These are phyloP conservation scores for Knoxia roxburghii DNA, from an alignment of 257 asterid species.

Conservation along the genomic window DNA sequence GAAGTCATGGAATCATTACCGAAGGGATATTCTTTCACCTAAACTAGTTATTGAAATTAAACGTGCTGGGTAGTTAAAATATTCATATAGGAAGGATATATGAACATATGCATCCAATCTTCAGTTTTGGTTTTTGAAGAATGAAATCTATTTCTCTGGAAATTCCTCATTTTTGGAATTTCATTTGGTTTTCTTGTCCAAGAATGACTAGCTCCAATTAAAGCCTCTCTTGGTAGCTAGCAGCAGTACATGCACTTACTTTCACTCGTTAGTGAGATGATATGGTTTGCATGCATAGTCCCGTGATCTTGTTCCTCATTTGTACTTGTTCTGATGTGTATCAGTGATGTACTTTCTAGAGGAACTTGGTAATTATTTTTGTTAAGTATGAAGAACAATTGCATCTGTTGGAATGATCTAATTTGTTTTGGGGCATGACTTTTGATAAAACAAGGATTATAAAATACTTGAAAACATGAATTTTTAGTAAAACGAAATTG, in stretches of 20 bases:
- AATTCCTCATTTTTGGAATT: neutral
- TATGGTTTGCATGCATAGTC: neutral
- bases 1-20: neutral
- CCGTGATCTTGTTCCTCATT: neutral
- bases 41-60: neutral
- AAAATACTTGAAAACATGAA: neutral
- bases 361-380: neutral
- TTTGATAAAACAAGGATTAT: neutral
- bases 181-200: neutral
- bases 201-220: neutral
- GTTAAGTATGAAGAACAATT: neutral
- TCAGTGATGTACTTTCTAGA: neutral
- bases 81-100: neutral
- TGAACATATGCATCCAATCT: neutral
- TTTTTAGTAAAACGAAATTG: neutral
- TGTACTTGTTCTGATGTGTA: neutral
- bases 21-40: neutral
- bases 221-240: neutral
- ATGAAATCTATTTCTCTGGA: neutral
- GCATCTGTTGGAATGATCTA: neutral
- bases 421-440: neutral
- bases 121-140: neutral
- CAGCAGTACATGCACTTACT: neutral
- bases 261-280: neutral
- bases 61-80: neutral